These are phyloP conservation scores for Aschersonia sp. DNA, from an alignment of 2,329 filamentous ascomycete species.

Conservation along the genomic window DNA sequence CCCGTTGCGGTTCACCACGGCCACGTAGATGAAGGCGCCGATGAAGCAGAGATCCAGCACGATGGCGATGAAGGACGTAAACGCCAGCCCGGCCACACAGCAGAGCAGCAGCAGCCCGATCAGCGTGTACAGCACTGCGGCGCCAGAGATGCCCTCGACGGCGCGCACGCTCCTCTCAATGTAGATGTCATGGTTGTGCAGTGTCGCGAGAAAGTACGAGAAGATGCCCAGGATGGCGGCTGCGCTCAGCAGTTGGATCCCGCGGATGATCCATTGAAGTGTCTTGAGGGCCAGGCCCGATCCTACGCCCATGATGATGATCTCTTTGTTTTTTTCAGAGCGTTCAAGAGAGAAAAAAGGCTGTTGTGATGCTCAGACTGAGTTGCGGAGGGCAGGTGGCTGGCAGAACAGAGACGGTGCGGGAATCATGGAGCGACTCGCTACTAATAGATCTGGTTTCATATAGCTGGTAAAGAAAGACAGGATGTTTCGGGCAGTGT, in stretches of 20 bases:
- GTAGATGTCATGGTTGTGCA: slow-evolving; percentile 45
- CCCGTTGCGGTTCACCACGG: slow-evolving; percentile 57
- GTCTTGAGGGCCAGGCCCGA: slow-evolving; percentile 45
- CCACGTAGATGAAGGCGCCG: slow-evolving; percentile 69
- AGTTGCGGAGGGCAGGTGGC: too few relatives aligned
- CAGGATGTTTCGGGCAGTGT: background rate
- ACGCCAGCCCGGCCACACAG: slow-evolving; percentile 58
- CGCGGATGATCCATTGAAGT: slow-evolving; percentile 55
- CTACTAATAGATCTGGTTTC: too few relatives aligned
- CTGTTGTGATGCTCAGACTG: too few relatives aligned
- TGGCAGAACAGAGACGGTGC: too few relatives aligned
- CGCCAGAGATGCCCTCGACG: slow-evolving; percentile 65
- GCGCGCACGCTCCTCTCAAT: slow-evolving; percentile 56
- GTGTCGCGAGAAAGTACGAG: slow-evolving; percentile 69
- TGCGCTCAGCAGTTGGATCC: slow-evolving; percentile 57
- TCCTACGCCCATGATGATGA: slow-evolving; percentile 13
- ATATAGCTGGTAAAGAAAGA: background rate
- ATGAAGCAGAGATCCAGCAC: slow-evolving; percentile 64
- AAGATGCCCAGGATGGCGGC: slow-evolving; percentile 64
- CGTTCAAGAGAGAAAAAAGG: too few relatives aligned
- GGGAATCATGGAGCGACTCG: background rate
- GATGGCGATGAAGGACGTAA: slow-evolving; percentile 61
- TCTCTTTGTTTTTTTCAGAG: too few relatives aligned
- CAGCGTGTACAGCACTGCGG: slow-evolving; percentile 59
- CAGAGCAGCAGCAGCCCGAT: slow-evolving; percentile 61